Evolutionary conservation across 768 basidiomycete genomes (phyloP).

Genomic region (Amanita rimosa): DNA sequence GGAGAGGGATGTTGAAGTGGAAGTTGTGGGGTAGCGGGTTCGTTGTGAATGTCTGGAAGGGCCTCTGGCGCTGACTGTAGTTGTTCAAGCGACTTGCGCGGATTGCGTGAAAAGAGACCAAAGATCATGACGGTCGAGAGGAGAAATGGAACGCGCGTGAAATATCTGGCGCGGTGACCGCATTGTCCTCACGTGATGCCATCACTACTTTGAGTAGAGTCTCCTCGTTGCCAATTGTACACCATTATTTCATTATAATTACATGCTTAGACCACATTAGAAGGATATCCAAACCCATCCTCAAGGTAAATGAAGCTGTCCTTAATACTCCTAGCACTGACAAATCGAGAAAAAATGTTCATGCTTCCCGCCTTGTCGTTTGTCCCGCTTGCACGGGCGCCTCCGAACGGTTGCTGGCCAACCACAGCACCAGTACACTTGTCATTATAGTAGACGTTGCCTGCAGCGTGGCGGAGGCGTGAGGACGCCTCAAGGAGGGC

Average conservation of each 20-base stretch:
- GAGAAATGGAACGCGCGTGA: not conserved
- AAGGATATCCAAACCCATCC: conserved; percentile 68
- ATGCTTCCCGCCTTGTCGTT: conserved; percentile 95
- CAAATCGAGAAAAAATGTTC: conserved; percentile 60
- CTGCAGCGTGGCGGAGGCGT: conserved; percentile 81
- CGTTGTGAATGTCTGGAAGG: conserved; percentile 4
- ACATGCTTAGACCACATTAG: conserved; percentile 39
- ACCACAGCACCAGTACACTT: conserved; percentile 98
- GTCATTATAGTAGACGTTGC: conserved; percentile 97
- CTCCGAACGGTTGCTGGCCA: conserved; percentile 97
- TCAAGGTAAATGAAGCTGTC: conserved; percentile 87
- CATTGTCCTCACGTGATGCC: conserved; percentile 4
- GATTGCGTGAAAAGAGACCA: conserved; percentile 27
- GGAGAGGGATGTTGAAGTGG: not conserved
- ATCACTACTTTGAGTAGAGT: too few relatives aligned
- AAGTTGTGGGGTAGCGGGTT: not conserved
- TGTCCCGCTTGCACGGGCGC: conserved; percentile 85
- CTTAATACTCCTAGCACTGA: conserved; percentile 89
- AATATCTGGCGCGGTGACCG: not conserved
- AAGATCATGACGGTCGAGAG: conserved; percentile 23
- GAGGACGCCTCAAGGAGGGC: conserved; percentile 74
- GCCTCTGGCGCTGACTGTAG: conserved; percentile 2
- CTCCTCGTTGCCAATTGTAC: too few relatives aligned
- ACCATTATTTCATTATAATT: not conserved
- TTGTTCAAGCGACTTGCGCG: conserved; percentile 6